Base-by-base conservation (phyloP, 306 rosid genomes). In the Malus sieversii region DNA sequence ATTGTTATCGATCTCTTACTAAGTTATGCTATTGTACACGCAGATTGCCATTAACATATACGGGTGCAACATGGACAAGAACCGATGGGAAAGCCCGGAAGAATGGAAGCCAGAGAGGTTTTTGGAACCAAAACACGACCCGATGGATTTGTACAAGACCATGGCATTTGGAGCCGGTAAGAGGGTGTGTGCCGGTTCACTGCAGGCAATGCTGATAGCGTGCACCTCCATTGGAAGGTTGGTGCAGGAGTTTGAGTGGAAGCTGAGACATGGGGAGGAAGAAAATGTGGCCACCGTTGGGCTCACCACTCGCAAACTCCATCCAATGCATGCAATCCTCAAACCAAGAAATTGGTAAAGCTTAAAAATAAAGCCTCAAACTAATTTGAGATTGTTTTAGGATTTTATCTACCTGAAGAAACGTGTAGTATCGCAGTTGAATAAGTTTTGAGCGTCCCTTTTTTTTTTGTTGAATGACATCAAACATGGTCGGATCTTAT, bases 141-240 rank as follows among this genome's bases (percentile, higher is more conserved):
- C 80, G 0, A 51, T 55, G 79, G 98, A 90, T 75, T 59, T 90
- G 83, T 51, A 85, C 81, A 92, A 86, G 87, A 95, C 97, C 1
- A 89, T 95, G 97, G 90, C 96, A 2, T 95, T 95, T 72, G 97
- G 98, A 66, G 89, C 84, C 29, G 98, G 98, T 62, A 92, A 88
- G 89, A 84, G 98, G 82, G 88, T 70, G 11, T 92, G 97, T 40
- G 90, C 92, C 2, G 98, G 98, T 19, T 75, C 92, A 20, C 92
- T 90, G 71, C 97, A 87, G 80, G 97, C 93, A 15, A 67, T 71
- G 86, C 70, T 86, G 69, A 90, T 90, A 42, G 77, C 86, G 1
- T 82, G 91, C 81, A 75, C 88, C 0, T 66, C 88, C 40, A 82
- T 92, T 19, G 97, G 97, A 1, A 86, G 84, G 75, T 73, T 90